These are phyloP conservation scores for Edaphochlamys debaryana DNA, from an alignment of 139 green algal species.

Conservation along the genomic window DNA sequence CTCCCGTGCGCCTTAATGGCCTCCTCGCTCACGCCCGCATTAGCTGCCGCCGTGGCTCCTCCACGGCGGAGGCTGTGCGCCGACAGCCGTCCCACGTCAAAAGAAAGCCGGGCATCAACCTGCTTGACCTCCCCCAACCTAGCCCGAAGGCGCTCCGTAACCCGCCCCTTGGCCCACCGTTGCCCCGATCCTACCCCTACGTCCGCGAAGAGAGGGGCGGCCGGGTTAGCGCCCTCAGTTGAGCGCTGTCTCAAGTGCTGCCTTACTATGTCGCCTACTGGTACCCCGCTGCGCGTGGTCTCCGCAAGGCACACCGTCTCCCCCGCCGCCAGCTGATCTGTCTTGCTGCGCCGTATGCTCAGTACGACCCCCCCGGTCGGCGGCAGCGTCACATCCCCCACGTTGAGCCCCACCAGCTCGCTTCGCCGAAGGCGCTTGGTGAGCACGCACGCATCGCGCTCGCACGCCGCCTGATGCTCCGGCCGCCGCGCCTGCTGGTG, in stretches of 20 bases:
- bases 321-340: background rate
- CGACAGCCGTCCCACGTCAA: background rate
- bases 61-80: conserved; percentile 6
- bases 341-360: background rate
- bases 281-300: background rate
- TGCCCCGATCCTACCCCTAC: too few relatives aligned
- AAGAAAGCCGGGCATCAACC: background rate
- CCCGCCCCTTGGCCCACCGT: too few relatives aligned
- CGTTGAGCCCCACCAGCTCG: background rate
- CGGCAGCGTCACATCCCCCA: background rate
- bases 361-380: background rate
- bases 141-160: background rate
- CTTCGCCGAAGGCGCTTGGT: background rate
- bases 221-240: too few relatives aligned
- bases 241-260: background rate
- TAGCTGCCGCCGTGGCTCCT: background rate
- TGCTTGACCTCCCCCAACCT: background rate
- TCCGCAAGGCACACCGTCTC: background rate
- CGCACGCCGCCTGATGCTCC: background rate
- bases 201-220: background rate
- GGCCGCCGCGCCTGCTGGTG: background rate
- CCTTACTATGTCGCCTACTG: background rate
- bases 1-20: background rate
- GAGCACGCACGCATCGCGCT: background rate
- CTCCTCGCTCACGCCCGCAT: background rate